These are phyloP conservation scores for Dichotomopilus funicola DNA, from an alignment of 2,329 filamentous ascomycete genomes.

Conservation along the genomic window DNA sequence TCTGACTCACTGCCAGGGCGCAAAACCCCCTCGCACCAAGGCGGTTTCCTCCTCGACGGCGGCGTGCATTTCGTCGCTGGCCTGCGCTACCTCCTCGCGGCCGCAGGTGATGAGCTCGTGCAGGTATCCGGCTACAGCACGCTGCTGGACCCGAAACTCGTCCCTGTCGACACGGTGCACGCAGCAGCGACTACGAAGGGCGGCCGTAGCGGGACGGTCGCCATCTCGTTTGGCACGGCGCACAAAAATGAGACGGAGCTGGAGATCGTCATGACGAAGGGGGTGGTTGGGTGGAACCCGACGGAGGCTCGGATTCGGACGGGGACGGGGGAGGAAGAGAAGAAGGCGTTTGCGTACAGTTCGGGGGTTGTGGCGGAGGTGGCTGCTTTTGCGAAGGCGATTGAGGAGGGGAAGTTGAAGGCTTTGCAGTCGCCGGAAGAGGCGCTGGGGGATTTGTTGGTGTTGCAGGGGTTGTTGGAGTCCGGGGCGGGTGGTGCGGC, in stretches of 20 bases:
- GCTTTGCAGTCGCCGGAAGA: constrained; percentile 25
- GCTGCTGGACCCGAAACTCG: constrained; percentile 49
- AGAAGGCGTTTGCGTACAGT: constrained; percentile 18
- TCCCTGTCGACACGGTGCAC: constrained; percentile 61
- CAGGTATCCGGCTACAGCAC: constrained; percentile 49
- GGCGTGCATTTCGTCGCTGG: constrained; percentile 67
- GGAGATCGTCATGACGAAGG: constrained; percentile 27
- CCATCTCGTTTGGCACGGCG: constrained; percentile 29
- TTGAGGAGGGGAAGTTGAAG: constrained; percentile 22
- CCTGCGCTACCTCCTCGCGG: constrained; percentile 51
- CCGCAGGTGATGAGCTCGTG: constrained; percentile 38
- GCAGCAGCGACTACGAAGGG: constrained; percentile 36
- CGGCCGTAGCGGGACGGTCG: constrained; percentile 24
- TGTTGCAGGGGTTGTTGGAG: constrained; percentile 28
- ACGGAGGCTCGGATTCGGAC: constrained; percentile 18
- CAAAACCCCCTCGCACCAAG: constrained; percentile 62
- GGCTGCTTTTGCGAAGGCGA: constrained; percentile 25
- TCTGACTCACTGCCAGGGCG: constrained; percentile 42
- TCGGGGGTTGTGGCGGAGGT: constrained; percentile 28
- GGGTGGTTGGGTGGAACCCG: constrained; percentile 24
- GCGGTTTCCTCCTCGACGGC: constrained; percentile 69
- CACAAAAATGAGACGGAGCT: constrained; percentile 25
- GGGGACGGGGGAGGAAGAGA: constrained; percentile 15
- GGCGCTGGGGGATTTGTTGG: constrained; percentile 27
- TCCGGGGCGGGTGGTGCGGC: constrained; percentile 21